Evolutionary conservation across 345 rosid genomes (phyloP).

Genomic region (Toxicodendron radicans): DNA sequence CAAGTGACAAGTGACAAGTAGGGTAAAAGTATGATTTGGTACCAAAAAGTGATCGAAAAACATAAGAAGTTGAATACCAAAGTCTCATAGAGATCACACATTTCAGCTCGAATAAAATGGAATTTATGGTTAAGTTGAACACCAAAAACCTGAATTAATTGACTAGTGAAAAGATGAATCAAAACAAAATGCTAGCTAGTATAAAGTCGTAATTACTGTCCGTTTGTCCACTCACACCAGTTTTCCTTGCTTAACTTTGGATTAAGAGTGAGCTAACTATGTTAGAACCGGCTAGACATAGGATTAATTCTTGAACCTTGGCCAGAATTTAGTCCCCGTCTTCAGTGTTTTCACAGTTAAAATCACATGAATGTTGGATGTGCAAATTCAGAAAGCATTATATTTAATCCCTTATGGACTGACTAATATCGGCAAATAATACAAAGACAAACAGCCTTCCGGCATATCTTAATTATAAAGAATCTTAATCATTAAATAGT

Average conservation of each 20-base stretch:
- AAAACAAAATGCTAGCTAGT: neutral
- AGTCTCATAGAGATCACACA: neutral
- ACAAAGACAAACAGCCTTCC: neutral
- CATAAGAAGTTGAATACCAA: neutral
- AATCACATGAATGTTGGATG: neutral
- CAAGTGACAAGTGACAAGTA: neutral
- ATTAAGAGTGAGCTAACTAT: neutral
- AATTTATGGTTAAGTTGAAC: too few relatives aligned
- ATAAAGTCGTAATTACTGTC: too few relatives aligned
- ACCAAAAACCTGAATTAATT: neutral
- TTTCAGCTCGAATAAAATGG: too few relatives aligned
- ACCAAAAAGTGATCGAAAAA: neutral
- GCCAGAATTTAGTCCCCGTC: neutral
- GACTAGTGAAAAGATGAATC: neutral
- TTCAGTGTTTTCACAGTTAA: neutral
- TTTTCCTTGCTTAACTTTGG: neutral
- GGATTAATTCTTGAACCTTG: neutral
- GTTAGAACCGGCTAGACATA: neutral
- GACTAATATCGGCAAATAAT: constrained; percentile 6
- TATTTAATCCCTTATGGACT: neutral
- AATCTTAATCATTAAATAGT: neutral
- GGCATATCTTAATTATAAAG: neutral
- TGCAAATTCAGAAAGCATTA: neutral
- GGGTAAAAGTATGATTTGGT: neutral
- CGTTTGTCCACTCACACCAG: too few relatives aligned